These are phyloP conservation scores for Erythrophleum fordii DNA, from an alignment of 306 rosid species.

Conservation along the genomic window DNA sequence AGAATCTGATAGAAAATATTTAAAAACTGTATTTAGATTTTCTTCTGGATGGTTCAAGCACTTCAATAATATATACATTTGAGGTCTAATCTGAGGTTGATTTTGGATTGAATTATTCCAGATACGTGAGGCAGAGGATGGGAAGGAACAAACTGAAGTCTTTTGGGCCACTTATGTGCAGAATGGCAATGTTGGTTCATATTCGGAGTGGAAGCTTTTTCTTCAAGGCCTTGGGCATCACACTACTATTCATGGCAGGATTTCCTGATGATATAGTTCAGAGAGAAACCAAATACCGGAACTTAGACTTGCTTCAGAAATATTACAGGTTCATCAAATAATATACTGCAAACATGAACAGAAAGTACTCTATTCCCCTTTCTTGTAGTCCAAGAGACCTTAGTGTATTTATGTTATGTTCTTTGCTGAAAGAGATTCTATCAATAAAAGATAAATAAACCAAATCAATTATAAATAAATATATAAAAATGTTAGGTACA, in stretches of 20 bases:
- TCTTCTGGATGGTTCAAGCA: neutral
- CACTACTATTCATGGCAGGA: slow-evolving; percentile 93
- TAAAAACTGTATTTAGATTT: no score
- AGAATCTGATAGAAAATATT: no score
- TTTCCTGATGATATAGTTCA: slow-evolving; percentile 80
- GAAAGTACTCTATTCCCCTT: neutral
- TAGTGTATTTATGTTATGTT: neutral
- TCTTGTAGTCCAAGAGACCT: neutral
- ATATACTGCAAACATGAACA: slow-evolving; percentile 1
- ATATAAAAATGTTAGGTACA: neutral
- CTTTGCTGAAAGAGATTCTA: neutral
- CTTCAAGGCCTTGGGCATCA: slow-evolving; percentile 90
- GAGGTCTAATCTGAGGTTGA: neutral
- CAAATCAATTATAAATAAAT: neutral
- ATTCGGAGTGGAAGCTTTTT: slow-evolving; percentile 89
- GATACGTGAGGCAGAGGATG: slow-evolving; percentile 66
- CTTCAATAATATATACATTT: slow-evolving; percentile 4
- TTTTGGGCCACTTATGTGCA: slow-evolving; percentile 51
- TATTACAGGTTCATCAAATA: slow-evolving; percentile 71
- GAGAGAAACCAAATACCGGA: slow-evolving; percentile 83
- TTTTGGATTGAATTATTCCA: slow-evolving; percentile 39
- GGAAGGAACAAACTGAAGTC: slow-evolving; percentile 95
- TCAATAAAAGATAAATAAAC: neutral
- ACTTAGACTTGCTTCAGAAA: slow-evolving; percentile 83
- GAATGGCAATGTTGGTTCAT: slow-evolving; percentile 65